Evolutionary conservation across 108 stramenopile genomes (phyloP).

Genomic region (Skeletonema tropicum): DNA sequence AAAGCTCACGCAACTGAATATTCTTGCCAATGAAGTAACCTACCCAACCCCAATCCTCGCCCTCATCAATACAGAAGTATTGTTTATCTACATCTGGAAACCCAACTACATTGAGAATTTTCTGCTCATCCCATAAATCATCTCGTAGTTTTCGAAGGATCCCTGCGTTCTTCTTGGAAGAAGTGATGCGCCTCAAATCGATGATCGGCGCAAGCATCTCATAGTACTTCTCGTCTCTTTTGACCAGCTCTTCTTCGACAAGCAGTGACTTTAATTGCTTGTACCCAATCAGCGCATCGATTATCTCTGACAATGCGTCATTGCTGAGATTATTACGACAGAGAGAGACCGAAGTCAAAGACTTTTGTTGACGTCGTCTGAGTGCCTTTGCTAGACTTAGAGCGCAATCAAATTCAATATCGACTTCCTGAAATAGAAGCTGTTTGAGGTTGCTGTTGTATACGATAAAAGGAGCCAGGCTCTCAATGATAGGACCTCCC

Average conservation of each 20-base stretch:
- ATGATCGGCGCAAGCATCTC: slow-evolving; percentile 1
- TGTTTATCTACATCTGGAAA: neutral
- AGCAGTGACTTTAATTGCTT: neutral
- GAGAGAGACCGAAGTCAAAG: neutral
- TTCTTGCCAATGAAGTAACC: slow-evolving; percentile 13
- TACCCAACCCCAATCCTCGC: slow-evolving; percentile 3
- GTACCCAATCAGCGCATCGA: neutral
- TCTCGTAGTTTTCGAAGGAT: slow-evolving; percentile 1
- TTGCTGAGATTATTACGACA: neutral
- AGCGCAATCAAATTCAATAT: neutral
- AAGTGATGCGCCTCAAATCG: slow-evolving; percentile 10
- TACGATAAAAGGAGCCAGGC: neutral
- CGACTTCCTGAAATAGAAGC: neutral
- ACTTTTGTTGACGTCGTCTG: no score
- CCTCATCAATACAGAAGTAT: neutral
- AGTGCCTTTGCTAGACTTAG: neutral
- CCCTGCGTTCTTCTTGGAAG: neutral
- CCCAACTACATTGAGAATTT: neutral
- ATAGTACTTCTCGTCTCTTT: neutral
- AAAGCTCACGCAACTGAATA: neutral
- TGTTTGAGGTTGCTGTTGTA: neutral
- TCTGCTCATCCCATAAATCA: neutral
- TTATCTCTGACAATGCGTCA: neutral
- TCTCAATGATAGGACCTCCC: neutral
- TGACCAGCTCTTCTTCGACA: neutral